Conservation (phyloP, 169 alveolate species). For the Plasmodium fragile region DNA sequence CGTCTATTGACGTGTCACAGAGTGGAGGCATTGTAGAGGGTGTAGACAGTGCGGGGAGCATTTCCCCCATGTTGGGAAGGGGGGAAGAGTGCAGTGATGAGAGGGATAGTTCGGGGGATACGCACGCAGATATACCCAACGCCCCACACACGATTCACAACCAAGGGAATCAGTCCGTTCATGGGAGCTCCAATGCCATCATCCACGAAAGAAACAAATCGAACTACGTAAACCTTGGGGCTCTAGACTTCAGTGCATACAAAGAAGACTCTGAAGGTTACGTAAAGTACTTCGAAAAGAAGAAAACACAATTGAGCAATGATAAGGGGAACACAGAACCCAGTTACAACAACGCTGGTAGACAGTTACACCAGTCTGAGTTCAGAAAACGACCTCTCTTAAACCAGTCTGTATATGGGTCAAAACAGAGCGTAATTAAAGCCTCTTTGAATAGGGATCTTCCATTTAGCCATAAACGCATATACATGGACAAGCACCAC, state of each 20-base stretch:
- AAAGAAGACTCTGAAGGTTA: slow-evolving; percentile 69
- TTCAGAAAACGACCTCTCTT: slow-evolving; percentile 4
- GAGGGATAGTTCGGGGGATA: background rate
- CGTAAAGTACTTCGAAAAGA: slow-evolving; percentile 60
- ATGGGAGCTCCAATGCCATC: background rate
- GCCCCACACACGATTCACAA: background rate
- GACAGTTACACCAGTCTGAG: slow-evolving; percentile 1
- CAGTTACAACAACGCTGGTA: background rate
- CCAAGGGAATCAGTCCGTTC: background rate
- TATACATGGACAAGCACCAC: slow-evolving; percentile 9
- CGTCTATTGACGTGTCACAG: background rate
- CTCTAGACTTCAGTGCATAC: slow-evolving; percentile 76
- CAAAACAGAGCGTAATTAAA: slow-evolving; percentile 22
- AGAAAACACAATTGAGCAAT: background rate
- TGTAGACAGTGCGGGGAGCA: background rate
- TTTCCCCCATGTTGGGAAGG: background rate
- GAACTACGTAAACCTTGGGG: slow-evolving; percentile 46
- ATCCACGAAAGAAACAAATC: slow-evolving; percentile 45
- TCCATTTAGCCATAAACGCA: slow-evolving; percentile 15
- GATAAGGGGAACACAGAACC: slow-evolving; percentile 6
- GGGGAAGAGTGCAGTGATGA: background rate
- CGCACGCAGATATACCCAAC: background rate
- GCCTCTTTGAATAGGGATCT: background rate
- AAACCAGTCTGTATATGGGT: slow-evolving; percentile 33
- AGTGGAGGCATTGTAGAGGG: background rate